Percentiles rank a stretch among this genome's conserved stretches.
phyloP scores from a whole-genome alignment of 202 grass and related monocot genomes.

The Setaria italica region DNA sequence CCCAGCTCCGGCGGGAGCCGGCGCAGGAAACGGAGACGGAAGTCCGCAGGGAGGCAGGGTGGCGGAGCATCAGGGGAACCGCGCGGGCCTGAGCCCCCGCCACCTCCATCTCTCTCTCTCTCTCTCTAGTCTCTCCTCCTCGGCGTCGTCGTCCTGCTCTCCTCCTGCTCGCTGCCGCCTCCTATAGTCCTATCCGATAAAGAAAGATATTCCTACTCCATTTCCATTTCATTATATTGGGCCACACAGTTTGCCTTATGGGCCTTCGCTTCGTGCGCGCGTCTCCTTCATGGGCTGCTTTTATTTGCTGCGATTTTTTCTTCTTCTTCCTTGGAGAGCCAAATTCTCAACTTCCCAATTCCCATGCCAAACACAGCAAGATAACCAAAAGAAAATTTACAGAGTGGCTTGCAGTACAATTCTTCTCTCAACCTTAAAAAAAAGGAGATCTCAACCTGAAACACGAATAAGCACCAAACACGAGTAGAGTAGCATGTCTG shows the following conservation, averaged over 20 bases:
- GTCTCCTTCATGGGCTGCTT: too few relatives aligned
- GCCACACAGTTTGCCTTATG: not conserved
- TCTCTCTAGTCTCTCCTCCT: too few relatives aligned
- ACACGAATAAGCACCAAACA: too few relatives aligned
- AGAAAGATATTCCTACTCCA: not conserved
- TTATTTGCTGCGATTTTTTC: too few relatives aligned
- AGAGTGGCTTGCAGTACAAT: too few relatives aligned
- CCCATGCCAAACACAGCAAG: too few relatives aligned
- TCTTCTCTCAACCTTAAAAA: too few relatives aligned
- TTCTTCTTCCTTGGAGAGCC: too few relatives aligned
- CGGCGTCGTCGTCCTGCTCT: not conserved
- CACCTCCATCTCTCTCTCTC: slow-evolving; percentile 39
- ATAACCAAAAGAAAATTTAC: too few relatives aligned
- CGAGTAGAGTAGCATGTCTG: too few relatives aligned
- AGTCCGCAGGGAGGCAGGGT: slow-evolving; percentile 21
- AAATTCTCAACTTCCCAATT: too few relatives aligned
- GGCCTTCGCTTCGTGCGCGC: not conserved
- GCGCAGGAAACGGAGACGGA: slow-evolving; percentile 25
- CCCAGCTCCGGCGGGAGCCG: slow-evolving; percentile 46
- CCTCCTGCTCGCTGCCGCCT: not conserved
- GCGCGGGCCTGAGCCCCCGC: slow-evolving; percentile 43
- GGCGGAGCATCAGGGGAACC: slow-evolving; percentile 40
- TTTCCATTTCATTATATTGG: not conserved
- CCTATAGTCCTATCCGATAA: slow-evolving; percentile 16
- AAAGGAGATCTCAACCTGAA: too few relatives aligned